Evolutionary conservation across 1,284 basidiomycete genomes (phyloP).

Genomic region (Testicularia cyperi): DNA sequence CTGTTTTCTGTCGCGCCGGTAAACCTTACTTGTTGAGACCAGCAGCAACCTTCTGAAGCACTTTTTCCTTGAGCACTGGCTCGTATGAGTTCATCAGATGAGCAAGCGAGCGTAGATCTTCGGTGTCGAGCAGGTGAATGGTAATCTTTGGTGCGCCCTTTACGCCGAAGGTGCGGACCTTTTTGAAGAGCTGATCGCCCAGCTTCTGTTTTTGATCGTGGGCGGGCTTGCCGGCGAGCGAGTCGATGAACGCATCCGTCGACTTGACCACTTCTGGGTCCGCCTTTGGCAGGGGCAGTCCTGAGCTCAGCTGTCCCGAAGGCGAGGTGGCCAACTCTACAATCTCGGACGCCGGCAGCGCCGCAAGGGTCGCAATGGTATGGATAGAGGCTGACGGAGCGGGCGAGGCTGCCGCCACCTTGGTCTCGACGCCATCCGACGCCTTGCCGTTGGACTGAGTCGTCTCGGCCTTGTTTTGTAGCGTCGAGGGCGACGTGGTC

Average conservation of each 20-base stretch:
- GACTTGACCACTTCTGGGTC: slow-evolving; percentile 70
- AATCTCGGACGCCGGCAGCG: slow-evolving; percentile 66
- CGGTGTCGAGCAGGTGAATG: slow-evolving; percentile 76
- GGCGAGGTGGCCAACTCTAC: slow-evolving; percentile 67
- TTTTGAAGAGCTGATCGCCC: slow-evolving; percentile 66
- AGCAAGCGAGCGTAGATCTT: slow-evolving; percentile 77
- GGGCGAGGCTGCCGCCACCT: background rate
- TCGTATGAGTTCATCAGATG: slow-evolving; percentile 86
- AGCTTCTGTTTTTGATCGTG: slow-evolving; percentile 73
- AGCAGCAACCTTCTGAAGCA: slow-evolving; percentile 27
- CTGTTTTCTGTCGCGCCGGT: background rate
- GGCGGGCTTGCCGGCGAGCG: slow-evolving; percentile 67
- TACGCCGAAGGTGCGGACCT: slow-evolving; percentile 75
- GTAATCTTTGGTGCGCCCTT: slow-evolving; percentile 68
- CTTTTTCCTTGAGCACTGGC: slow-evolving; percentile 71
- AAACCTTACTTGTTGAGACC: slow-evolving; percentile 25
- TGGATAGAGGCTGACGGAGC: no score
- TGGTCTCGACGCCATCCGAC: background rate
- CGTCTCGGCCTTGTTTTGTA: background rate
- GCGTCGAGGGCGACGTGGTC: background rate
- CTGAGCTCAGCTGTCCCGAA: slow-evolving; percentile 61
- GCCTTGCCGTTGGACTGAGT: no score
- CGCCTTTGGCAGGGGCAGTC: slow-evolving; percentile 70
- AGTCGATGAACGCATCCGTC: slow-evolving; percentile 77
- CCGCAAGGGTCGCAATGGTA: slow-evolving; percentile 65